Percentiles rank a stretch among this genome's conserved stretches.
Evolutionary conservation across 805 yeast genomes (phyloP).

Genomic region (Sungouiella blattae): DNA sequence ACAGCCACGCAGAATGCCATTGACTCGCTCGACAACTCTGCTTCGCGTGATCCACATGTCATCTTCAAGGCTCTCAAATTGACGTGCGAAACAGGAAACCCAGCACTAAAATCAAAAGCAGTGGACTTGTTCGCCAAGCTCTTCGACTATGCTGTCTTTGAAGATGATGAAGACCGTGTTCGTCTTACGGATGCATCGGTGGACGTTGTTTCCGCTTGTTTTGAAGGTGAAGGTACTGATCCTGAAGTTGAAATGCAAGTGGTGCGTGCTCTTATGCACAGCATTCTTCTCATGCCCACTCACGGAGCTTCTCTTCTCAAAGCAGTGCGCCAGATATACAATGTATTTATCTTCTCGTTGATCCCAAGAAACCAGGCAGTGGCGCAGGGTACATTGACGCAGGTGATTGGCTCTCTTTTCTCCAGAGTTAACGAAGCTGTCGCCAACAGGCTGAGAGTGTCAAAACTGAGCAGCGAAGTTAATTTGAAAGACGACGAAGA

Average conservation of each 20-base stretch:
- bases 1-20: slow-evolving; percentile 38
- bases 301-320: slow-evolving; percentile 87
- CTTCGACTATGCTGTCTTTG: slow-evolving; percentile 81
- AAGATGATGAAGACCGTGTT: slow-evolving; percentile 46
- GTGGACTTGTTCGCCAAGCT: slow-evolving; percentile 84
- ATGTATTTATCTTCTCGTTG: slow-evolving; percentile 81
- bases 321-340: slow-evolving; percentile 91
- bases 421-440: slow-evolving; percentile 51
- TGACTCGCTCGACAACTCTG: slow-evolving; percentile 32
- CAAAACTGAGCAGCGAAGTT: slow-evolving; percentile 16
- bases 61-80: slow-evolving; percentile 76
- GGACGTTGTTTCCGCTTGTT: slow-evolving; percentile 77
- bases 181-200: slow-evolving; percentile 77
- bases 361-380: slow-evolving; percentile 83
- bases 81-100: slow-evolving; percentile 65
- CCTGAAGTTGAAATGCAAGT: slow-evolving; percentile 88
- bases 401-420: slow-evolving; percentile 81
- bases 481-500: slow-evolving; percentile 13
- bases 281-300: slow-evolving; percentile 77
- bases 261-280: slow-evolving; percentile 85
- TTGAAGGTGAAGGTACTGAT: slow-evolving; percentile 90
- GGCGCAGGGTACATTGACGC: slow-evolving; percentile 93
- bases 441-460: slow-evolving; percentile 4
- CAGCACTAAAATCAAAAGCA: slow-evolving; percentile 66
- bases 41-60: slow-evolving; percentile 43